phyloP scores from a whole-genome alignment of 1,284 basidiomycete genomes.

The Boletus mariae region DNA sequence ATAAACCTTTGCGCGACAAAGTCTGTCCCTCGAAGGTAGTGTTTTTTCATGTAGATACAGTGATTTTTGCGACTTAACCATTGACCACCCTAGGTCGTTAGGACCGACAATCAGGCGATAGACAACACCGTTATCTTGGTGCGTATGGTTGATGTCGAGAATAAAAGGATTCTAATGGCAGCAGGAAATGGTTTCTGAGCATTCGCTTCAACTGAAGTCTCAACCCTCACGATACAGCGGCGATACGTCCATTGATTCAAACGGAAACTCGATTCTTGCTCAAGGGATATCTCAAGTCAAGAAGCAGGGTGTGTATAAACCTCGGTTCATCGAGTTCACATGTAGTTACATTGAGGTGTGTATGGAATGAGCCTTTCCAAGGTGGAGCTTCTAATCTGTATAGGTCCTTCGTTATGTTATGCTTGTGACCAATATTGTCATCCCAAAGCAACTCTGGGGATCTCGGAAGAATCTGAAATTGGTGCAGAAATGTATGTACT shows the following conservation, averaged over 20 bases:
- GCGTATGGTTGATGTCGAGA: constrained; percentile 8
- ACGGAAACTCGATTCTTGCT: constrained; percentile 41
- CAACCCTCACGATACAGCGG: constrained; percentile 38
- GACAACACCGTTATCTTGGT: constrained; percentile 61
- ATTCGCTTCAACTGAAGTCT: constrained; percentile 51
- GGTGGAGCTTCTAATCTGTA: background rate
- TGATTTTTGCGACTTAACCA: background rate
- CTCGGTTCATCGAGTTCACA: constrained; percentile 75
- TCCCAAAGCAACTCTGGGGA: constrained; percentile 81
- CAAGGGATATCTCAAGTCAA: constrained; percentile 47
- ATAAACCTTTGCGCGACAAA: constrained; percentile 60
- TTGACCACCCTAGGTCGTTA: constrained; percentile 26
- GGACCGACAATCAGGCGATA: constrained; percentile 35
- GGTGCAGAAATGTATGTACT: constrained; percentile 57
- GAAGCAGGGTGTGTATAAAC: constrained; percentile 52
- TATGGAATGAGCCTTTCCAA: background rate
- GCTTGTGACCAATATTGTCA: constrained; percentile 62
- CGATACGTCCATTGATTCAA: constrained; percentile 46
- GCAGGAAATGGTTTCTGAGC: constrained; percentile 74
- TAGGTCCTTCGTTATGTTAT: constrained; percentile 73
- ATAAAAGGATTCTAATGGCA: constrained; percentile 7
- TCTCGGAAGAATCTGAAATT: constrained; percentile 64
- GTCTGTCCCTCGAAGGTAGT: constrained; percentile 74
- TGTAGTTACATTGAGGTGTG: constrained; percentile 61
- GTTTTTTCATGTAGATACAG: constrained; percentile 2